A percentile compares a stretch with the other conserved stretches of the same genome.
phyloP scores from a whole-genome alignment of 148 eudicot species.

The Spergularia bocconei region DNA sequence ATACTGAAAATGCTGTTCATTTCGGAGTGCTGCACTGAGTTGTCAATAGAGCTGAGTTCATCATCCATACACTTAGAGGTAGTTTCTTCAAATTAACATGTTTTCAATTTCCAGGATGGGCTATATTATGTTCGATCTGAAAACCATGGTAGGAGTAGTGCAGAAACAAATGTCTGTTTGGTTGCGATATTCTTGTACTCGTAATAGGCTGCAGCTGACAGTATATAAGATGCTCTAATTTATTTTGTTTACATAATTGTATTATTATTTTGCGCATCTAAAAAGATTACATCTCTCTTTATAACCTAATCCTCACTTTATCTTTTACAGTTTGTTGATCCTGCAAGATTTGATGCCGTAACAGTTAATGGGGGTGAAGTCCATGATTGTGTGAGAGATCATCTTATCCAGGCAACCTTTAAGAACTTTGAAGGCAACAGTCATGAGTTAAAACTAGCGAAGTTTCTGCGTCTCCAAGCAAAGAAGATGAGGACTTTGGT shows the following conservation, averaged over 20 bases:
- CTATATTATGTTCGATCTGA: not conserved
- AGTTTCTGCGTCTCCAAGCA: not conserved
- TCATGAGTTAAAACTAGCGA: not conserved
- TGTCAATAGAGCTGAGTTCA: not conserved
- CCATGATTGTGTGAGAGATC: not conserved
- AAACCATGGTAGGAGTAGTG: too few species aligned
- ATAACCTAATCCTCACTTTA: not conserved
- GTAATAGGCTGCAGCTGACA: too few species aligned
- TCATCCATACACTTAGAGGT: not conserved
- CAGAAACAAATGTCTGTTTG: too few species aligned
- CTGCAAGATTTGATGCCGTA: not conserved
- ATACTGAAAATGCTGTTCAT: not conserved
- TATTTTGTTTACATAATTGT: too few species aligned
- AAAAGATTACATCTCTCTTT: too few species aligned
- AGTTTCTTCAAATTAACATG: not conserved
- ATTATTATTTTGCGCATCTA: too few species aligned
- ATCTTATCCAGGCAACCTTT: not conserved
- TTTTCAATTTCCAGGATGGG: not conserved
- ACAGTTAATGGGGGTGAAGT: not conserved
- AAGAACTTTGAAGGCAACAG: not conserved
- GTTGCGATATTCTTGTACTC: too few species aligned
- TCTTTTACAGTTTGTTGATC: not conserved
- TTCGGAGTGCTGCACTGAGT: not conserved
- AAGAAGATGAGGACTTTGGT: not conserved
- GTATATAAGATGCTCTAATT: too few species aligned